phyloP scores from a whole-genome alignment of 768 basidiomycete species.

The Crepidotus variabilis region DNA sequence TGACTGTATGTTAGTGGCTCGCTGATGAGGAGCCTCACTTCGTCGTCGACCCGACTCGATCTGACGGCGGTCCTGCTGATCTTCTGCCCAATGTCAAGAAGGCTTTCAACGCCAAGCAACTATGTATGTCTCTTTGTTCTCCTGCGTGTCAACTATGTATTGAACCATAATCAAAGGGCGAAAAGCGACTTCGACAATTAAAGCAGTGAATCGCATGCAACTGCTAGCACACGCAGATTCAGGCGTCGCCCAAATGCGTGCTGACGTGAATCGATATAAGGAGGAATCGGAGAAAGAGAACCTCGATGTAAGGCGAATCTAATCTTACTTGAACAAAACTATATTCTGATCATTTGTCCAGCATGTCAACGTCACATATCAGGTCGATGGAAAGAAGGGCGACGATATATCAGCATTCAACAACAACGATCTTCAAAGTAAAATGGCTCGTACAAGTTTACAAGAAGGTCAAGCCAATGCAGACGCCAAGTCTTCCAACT shows the following conservation, averaged over 20 bases:
- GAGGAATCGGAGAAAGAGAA: conserved; percentile 66
- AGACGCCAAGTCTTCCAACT: neutral
- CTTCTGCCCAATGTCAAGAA: conserved; percentile 87
- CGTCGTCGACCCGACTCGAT: conserved; percentile 56
- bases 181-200: conserved; percentile 83
- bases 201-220: conserved; percentile 80
- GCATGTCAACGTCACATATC: conserved; percentile 44
- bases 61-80: conserved; percentile 63
- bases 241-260: conserved; percentile 47
- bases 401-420: conserved; percentile 21
- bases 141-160: conserved; percentile 2
- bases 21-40: conserved; percentile 65
- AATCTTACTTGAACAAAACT: neutral
- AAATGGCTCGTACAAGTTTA: conserved; percentile 28
- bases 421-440: conserved; percentile 22
- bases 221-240: conserved; percentile 42
- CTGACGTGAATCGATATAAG: conserved; percentile 66
- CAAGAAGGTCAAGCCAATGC: neutral
- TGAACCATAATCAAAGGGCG: conserved; percentile 53
- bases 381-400: conserved; percentile 28
- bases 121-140: conserved; percentile 51
- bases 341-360: conserved; percentile 18
- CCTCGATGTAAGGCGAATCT: conserved; percentile 14
- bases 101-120: conserved; percentile 83
- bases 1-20: conserved; percentile 51